Evolutionary conservation across 2,329 filamentous ascomycete genomes (phyloP), one percentile per base, ranked within the genome.

Genomic region (Hymenoscyphus infarciens): DNA sequence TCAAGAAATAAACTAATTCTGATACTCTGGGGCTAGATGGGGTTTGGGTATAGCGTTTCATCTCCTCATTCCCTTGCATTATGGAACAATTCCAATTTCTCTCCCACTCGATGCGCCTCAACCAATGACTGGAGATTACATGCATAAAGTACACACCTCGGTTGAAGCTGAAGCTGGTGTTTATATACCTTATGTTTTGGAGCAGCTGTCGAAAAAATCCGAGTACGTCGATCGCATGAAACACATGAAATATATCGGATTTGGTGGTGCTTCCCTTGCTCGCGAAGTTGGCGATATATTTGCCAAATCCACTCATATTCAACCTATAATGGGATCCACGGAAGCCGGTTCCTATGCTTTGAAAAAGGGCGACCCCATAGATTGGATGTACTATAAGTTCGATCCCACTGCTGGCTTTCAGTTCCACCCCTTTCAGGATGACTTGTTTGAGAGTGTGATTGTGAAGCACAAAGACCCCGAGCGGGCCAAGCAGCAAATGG

Each of bases 341-440:
- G 58, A 60, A 60, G 49, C 39, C 15, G 58, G 58, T 22, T 52
- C 27, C 3, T 60, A 54, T 27, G 27, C n/a, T 6, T 19, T 60
- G 5, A 54, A n/a, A 42, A 13, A 39, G 19, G 13, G 27, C 15
- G 58, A 60, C 19, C 42, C 53, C 11, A 55, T 22, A 54, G 49
- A 60, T 27, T 60, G 58, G 58, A 35, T 54, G 27, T 60, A 60
- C 49, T 54, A 54, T 16, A 54, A 52, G 16, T 60, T 60, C 31
- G 49, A 60, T 45, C 25, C 27, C 29, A 25, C 45, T 16, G n/a
- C 58, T 27, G 58, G 58, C 13, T 52, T 35, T 33, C 25, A 55
- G 13, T 60, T 60, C 33, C 29, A 38, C 5, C 45, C 31, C 15
- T 54, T 52, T 33, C 58, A 52, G 4, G 58, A 38, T 54, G 58